phyloP scores from a whole-genome alignment of 2,329 filamentous ascomycete genomes.

The Chaetomiaceae sp. region DNA sequence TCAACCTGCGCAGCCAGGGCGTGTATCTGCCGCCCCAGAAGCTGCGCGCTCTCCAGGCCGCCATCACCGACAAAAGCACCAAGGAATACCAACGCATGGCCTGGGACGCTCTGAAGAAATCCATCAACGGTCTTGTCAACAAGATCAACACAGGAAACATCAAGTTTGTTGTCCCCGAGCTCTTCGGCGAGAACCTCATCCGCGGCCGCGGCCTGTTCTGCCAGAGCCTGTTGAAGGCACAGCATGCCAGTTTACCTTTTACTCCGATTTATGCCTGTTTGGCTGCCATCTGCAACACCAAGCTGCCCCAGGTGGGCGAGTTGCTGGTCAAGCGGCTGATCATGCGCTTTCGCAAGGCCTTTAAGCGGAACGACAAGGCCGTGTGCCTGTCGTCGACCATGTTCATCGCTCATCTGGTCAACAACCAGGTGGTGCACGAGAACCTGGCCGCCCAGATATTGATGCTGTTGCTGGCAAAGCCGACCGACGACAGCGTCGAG shows the following conservation, averaged over 20 bases:
- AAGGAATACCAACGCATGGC: conserved; percentile 99
- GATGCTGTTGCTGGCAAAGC: conserved; percentile 86
- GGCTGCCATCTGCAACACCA: conserved; percentile 95
- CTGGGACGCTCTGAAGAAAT: conserved; percentile 98
- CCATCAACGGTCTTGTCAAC: conserved; percentile 97
- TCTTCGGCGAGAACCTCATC: conserved; percentile 91
- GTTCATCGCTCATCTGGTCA: conserved; percentile 92
- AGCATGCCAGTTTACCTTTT: conserved; percentile 91
- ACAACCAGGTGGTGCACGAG: conserved; percentile 93
- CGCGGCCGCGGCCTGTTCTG: conserved; percentile 90
- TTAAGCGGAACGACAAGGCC: conserved; percentile 93
- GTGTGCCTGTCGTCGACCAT: conserved; percentile 91
- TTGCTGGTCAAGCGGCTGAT: conserved; percentile 79
- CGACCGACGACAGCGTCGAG: conserved; percentile 95
- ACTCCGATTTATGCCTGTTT: conserved; percentile 95
- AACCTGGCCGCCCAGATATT: conserved; percentile 90
- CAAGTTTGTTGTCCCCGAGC: conserved; percentile 92
- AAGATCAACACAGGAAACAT: conserved; percentile 98
- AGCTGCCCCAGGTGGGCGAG: conserved; percentile 91
- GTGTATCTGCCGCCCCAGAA: conserved; percentile 94
- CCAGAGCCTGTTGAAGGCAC: conserved; percentile 96
- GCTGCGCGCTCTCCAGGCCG: conserved; percentile 84
- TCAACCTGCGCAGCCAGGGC: conserved; percentile 89
- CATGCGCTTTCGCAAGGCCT: conserved; percentile 91
- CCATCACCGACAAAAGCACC: conserved; percentile 93